Evolutionary conservation across 352 stramenopile genomes (phyloP), one percentile per base, ranked within the genome.

Genomic region (Phytophthora hybrid): DNA sequence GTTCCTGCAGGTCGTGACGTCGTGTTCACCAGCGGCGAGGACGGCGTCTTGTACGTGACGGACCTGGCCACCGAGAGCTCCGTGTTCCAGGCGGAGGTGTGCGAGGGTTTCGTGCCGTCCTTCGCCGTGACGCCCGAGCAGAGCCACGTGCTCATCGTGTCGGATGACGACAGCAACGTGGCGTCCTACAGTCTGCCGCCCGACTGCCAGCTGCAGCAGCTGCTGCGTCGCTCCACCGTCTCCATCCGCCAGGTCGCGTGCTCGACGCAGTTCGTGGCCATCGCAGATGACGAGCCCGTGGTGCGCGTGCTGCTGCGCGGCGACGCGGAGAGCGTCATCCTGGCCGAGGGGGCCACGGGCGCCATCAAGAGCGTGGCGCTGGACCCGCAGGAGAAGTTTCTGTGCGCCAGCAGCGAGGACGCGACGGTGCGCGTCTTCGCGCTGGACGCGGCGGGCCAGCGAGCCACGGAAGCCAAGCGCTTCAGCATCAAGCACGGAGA

Each of bases 21-120:
- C 51, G 83, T 90, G 41, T 79, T 89, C 66, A 94, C 89, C 3
- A 92, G 78, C 58, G 88, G 89, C 57, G 89, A 96, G 65, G 89
- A 96, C 61, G 89, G 89, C 64, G 79, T 93, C n/a, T 70, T 96
- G 65, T 90, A 84, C 74, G 80, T 94, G 39, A 91, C 89, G 13
- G 85, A 96, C 67, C 59, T 94, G 39, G 60, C 65, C 11, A 83
- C 82, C 2, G 82, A 94, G 63, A 70, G 66, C 14, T 71, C 74
- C 57, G 65, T 93, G 23, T 83, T 73, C n/a, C 72, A 92, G 52
- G 52, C 72, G 5, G 74, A 87, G 56, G 67, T 93, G 52, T 81
- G 76, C 39, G 88, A 96, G 44, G 88, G 86, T 18, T 76, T 84
- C 31, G 79, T 94, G 59, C 85, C 89, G 23, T 83, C 87, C n/a